Base-by-base conservation (phyloP, 495 filamentous ascomycete species). In the Neurospora terricola region DNA sequence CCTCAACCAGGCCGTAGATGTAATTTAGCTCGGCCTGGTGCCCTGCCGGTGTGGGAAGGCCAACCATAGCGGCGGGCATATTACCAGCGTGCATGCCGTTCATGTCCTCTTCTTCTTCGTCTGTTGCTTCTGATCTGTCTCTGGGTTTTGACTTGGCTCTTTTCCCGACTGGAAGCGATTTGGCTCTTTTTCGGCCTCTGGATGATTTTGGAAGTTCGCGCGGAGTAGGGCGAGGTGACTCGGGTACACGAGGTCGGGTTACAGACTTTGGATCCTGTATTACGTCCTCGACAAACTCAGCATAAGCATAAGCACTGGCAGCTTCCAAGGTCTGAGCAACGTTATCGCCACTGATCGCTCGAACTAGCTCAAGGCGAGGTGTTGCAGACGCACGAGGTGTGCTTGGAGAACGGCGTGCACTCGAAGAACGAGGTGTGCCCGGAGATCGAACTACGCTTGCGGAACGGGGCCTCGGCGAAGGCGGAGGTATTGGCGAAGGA, bases 11-110 rank as follows among this genome's bases (percentile, higher is more conserved):
- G 68, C 90, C 87, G 79, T 93, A 94, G 59, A 97, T 88, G 79
- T 93, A 91, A 78, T 94, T 93, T 73, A 96, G 88, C 79, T 97
- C 93, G 83, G 92, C 91, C 83, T 95, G 92, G 77, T 95, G 92
- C 23, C 93, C 93, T 30, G 92, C 92, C 72, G 90, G 91, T 78
- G 91, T 90, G 23, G 92, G 90, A 70, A 89, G 80, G 69, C 83
- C 80, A 38, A 84, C 78, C 73, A 88, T 88, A 72, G 76, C 82
- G 68, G 79, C 81, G 40, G 80, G 80, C 76, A 82, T 80, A 74
- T 81, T 81, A 73, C 76, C 82, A 75, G 86, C 89, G 75, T 88
- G 90, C 78, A 90, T 87, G 66, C 87, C 87, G 77, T 91, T 91
- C 75, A 86, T 84, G 73, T 88, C 62, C 78, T 78, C 42, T 80